Base-by-base conservation (phyloP, 768 basidiomycete species). In the Suillus fuscotomentosus region DNA sequence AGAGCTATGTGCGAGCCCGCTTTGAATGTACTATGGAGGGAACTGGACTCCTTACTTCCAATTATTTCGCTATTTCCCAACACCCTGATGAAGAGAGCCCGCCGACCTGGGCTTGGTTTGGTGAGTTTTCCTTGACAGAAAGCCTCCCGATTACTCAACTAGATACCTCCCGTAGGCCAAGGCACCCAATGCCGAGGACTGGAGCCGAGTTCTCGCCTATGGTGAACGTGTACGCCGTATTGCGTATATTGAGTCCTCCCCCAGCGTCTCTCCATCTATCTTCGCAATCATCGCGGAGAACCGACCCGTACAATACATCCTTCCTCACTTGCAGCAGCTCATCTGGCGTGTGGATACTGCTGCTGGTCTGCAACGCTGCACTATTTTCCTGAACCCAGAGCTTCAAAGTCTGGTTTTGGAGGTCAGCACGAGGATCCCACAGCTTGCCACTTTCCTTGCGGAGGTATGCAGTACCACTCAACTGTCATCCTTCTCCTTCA, bases 61-160 rank as follows among this genome's bases (percentile, higher is more conserved):
- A 79, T 93, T 63, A 79, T 92, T 63, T 87, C 87, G 42, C 73
- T 92, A 62, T 92, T 93, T 73, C 91, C 91, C 15, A 80, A 78
- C 63, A 79, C 83, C 67, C 70, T 92, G 67, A 78, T 92, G 76
- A 90, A 86, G 77, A 90, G 86, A 75, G 81, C 86, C 63, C 84
- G 86, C 66, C 86, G 84, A 71, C 91, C 91, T 59, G 90, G 90
- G 59, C 77, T 91, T 66, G 91, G 91, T 73, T 80, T 93, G 80
- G 91, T 92, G 71, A 72, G 91, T 79, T 34, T 50, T 34, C 31
- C 41, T 43, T 59, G 36, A 55, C 60, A 45, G 3, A 34, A 39
- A 38, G 45, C 31, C 60, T 20, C 61, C 70, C 59, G 69, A 39
- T 36, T 66, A 59, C 22, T 56, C 60, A 42, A 56, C 17, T 20